phyloP scores from a whole-genome alignment of 768 basidiomycete species.

The Brasilioporus rufonigricans region DNA sequence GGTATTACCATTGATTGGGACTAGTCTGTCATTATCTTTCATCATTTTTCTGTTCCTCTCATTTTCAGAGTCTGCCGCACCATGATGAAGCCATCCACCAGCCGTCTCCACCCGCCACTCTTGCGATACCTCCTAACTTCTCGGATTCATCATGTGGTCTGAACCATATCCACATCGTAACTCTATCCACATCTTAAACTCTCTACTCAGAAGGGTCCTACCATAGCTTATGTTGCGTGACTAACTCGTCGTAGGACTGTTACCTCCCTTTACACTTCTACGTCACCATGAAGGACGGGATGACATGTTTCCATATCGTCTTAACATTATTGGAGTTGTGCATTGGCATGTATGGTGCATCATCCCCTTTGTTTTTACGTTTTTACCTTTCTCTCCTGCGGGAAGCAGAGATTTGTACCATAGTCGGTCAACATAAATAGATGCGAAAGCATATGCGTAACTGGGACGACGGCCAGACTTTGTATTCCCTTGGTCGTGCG shows the following conservation, averaged over 20 bases:
- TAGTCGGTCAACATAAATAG: not conserved
- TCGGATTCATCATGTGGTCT: not conserved
- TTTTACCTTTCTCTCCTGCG: not conserved
- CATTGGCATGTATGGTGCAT: slow-evolving; percentile 6
- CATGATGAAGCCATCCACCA: not conserved
- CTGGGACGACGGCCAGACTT: too few species aligned
- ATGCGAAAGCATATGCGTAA: not conserved
- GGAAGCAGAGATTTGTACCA: slow-evolving; percentile 10
- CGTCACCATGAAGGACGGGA: slow-evolving; percentile 17
- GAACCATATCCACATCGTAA: slow-evolving; percentile 6
- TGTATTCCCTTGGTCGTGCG: too few species aligned
- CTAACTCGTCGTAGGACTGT: slow-evolving; percentile 26
- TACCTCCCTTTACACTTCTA: slow-evolving; percentile 13
- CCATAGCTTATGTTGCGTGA: slow-evolving; percentile 24
- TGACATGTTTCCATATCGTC: slow-evolving; percentile 15
- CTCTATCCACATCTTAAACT: slow-evolving; percentile 5
- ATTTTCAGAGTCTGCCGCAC: slow-evolving; percentile 3
- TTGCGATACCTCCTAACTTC: slow-evolving; percentile 23
- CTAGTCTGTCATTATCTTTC: slow-evolving; percentile 27
- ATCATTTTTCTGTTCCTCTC: not conserved
- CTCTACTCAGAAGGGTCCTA: slow-evolving; percentile 13
- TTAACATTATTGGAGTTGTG: slow-evolving; percentile 27
- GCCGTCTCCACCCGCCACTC: slow-evolving; percentile 3
- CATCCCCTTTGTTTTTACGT: not conserved
- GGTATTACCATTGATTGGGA: slow-evolving; percentile 82